Evolutionary conservation across 805 yeast genomes (phyloP).

Genomic region (Yarrowia sp.): DNA sequence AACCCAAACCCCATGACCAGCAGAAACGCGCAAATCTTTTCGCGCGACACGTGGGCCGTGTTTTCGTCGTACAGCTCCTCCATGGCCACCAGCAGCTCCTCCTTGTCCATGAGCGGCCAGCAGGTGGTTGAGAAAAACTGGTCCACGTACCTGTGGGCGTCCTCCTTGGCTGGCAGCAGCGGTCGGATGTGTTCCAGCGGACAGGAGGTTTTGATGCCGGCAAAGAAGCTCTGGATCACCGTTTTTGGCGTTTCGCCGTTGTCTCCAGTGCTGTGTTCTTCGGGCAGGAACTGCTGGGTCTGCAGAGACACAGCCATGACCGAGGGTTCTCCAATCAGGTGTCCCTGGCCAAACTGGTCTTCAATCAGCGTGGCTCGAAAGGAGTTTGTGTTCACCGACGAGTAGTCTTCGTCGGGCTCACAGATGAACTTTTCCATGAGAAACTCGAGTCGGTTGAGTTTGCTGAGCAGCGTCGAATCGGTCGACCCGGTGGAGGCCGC

Average conservation of each 20-base stretch:
- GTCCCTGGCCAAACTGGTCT: constrained; percentile 17
- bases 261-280: constrained; percentile 8
- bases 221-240: constrained; percentile 19
- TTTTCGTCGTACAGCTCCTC: constrained; percentile 24
- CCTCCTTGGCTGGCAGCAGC: constrained; percentile 13
- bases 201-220: constrained; percentile 20
- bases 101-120: constrained; percentile 25
- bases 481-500: not conserved
- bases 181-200: constrained; percentile 27
- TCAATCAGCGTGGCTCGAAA: constrained; percentile 15
- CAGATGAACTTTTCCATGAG: constrained; percentile 30
- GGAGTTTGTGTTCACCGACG: constrained; percentile 18
- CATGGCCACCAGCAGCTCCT: constrained; percentile 25
- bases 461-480: constrained; percentile 2
- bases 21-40: constrained; percentile 25
- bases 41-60: constrained; percentile 10
- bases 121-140: constrained; percentile 26
- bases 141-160: constrained; percentile 15
- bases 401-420: constrained; percentile 22
- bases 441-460: constrained; percentile 27
- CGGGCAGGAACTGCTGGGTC: constrained; percentile 24
- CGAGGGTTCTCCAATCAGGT: constrained; percentile 26
- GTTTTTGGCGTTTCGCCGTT: constrained; percentile 17
- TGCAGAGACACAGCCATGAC: constrained; percentile 14
- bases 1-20: constrained; percentile 27